Evolutionary conservation across 2,329 filamentous ascomycete genomes (phyloP), one percentile per base, ranked within the genome.

Genomic region (Zasmidium citrigriseum): DNA sequence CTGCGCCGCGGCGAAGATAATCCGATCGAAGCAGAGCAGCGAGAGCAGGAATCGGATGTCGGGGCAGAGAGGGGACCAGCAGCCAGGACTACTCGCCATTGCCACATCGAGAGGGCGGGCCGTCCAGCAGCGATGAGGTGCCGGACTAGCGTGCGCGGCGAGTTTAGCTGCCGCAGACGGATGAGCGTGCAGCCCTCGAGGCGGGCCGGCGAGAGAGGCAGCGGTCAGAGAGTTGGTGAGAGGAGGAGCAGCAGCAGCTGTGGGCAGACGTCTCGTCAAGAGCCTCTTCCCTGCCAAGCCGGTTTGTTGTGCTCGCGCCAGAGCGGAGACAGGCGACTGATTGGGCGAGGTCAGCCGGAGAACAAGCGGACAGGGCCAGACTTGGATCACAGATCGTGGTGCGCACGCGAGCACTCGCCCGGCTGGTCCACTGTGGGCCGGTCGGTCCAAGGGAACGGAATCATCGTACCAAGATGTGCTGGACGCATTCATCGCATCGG

Each of bases 1-100:
- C 23, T 56, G 54, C 16, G 27, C 48, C 52, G 47, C 44, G 60
- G 52, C 60, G 56, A 57, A 52, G 54, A 49, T 51, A 24, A 29
- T 12, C 51, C 53, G 50, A 25, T 23, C 29, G 29, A 41, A 52
- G 50, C 50, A 52, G 14, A 23, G n/a, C 48, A 20, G 25, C 25
- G 48, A 27, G 24, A 27, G 48, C 10, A 11, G 45, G n/a, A 14
- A 22, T 41, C 34, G 34, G 34, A 41, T 41, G 18, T 41, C 34
- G 34, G 34, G 34, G 16, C 34, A 41, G 34, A 41, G 34, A 16
- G 14, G 27, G 27, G 27, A 7, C 34, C 4, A n/a, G 34, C 18
- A 11, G 34, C 34, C 34, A 41, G 34, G 34, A 14, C 27, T 34
- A 9, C 4, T 16, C 18, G 34, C 34, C 4, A 16, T 29, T 16